A percentile compares a stretch with the other conserved stretches of the same genome.
phyloP scores from a whole-genome alignment of 148 eudicot genomes.

The Chenopodium album region DNA sequence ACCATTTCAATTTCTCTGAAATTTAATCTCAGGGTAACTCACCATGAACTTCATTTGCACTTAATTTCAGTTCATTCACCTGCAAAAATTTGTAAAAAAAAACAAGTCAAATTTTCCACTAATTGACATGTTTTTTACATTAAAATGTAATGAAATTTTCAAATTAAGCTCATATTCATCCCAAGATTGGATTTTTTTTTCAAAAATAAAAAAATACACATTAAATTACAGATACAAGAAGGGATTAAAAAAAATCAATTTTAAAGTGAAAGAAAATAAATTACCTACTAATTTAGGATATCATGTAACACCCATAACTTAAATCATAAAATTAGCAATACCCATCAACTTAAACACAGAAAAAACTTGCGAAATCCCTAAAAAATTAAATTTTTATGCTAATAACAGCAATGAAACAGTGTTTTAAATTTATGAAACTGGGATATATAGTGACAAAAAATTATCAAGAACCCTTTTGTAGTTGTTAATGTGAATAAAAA shows the following conservation, averaged over 20 bases:
- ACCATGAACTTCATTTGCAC: slow-evolving; percentile 15
- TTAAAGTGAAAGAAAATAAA: not conserved
- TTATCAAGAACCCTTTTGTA: not conserved
- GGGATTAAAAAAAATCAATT: not conserved
- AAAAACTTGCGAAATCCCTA: not conserved
- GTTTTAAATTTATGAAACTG: not conserved
- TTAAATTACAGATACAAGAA: not conserved
- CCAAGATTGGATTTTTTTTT: not conserved
- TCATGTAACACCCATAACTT: slow-evolving; percentile 1
- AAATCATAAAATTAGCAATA: not conserved
- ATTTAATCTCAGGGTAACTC: slow-evolving; percentile 8
- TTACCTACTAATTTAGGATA: not conserved
- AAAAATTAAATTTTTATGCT: not conserved
- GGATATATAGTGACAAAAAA: not conserved
- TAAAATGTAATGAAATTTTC: not conserved
- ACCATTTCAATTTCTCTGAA: slow-evolving; percentile 41
- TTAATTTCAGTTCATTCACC: slow-evolving; percentile 9
- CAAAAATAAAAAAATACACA: not conserved
- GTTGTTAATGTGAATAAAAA: not conserved
- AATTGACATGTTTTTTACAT: not conserved
- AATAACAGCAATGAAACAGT: slow-evolving; percentile 25
- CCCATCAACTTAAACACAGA: slow-evolving; percentile 18
- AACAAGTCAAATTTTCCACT: not conserved
- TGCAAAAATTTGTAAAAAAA: not conserved
- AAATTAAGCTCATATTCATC: not conserved